Evolutionary conservation across 805 yeast genomes (phyloP).

Genomic region (Wickerhamiella vanderwaltii): DNA sequence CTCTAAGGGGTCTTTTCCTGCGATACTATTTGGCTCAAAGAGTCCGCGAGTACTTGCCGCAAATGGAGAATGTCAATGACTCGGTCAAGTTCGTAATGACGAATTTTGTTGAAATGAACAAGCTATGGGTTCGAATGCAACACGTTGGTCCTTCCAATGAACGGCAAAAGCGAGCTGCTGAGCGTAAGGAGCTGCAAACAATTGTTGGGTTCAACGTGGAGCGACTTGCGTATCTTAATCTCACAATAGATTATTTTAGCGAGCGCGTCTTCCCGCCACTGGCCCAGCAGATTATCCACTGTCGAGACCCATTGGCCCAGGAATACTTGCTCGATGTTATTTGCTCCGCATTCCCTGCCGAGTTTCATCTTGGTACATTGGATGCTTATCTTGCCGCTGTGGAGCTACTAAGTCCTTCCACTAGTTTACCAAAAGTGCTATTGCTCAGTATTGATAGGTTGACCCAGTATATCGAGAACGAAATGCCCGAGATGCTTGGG

Average conservation of each 20-base stretch:
- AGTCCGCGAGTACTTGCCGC: slow-evolving; percentile 53
- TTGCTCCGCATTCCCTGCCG: slow-evolving; percentile 90
- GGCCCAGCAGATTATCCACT: slow-evolving; percentile 82
- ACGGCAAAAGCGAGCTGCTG: slow-evolving; percentile 56
- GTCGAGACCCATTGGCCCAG: slow-evolving; percentile 85
- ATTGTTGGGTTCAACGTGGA: slow-evolving; percentile 89
- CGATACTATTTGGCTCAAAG: slow-evolving; percentile 81
- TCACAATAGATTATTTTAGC: slow-evolving; percentile 38
- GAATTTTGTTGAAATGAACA: slow-evolving; percentile 94
- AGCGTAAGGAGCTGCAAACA: slow-evolving; percentile 79
- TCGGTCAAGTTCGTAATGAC: slow-evolving; percentile 68
- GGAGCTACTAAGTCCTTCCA: slow-evolving; percentile 53
- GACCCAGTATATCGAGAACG: slow-evolving; percentile 12
- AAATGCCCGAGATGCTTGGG: neutral
- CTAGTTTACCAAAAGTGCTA: slow-evolving; percentile 54
- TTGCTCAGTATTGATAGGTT: slow-evolving; percentile 56
- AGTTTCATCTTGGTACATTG: slow-evolving; percentile 69
- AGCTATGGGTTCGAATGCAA: slow-evolving; percentile 91
- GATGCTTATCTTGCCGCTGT: slow-evolving; percentile 54
- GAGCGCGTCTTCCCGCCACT: slow-evolving; percentile 60
- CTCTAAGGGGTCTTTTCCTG: slow-evolving; percentile 79
- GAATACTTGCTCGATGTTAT: slow-evolving; percentile 82
- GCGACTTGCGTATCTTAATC: slow-evolving; percentile 72
- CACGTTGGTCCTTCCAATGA: slow-evolving; percentile 90
- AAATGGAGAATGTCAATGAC: slow-evolving; percentile 36